Evolutionary conservation across 176 grass and related monocot genomes (phyloP).

Genomic region (Triticum timopheevii): DNA sequence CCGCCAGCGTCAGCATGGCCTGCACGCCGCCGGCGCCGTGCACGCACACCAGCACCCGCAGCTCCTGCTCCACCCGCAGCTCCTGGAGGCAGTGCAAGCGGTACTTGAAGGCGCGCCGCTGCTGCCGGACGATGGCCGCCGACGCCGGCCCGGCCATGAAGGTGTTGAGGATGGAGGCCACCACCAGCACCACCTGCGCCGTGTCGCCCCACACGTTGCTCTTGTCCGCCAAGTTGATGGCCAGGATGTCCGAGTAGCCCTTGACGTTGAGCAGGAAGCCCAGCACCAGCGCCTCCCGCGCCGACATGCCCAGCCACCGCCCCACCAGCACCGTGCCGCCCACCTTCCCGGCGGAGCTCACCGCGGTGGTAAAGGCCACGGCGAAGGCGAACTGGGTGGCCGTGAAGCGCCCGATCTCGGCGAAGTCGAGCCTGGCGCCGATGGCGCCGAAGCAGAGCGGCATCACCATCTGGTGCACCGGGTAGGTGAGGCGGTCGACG

Average conservation of each 20-base stretch:
- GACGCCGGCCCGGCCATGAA: conserved; percentile 60
- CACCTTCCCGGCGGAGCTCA: conserved; percentile 57
- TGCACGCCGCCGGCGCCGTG: conserved; percentile 32
- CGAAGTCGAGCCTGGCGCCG: conserved; percentile 49
- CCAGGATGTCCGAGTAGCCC: conserved; percentile 65
- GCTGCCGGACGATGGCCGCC: conserved; percentile 50
- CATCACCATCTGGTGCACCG: conserved; percentile 62
- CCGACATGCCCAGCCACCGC: conserved; percentile 26
- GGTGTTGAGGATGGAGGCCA: conserved; percentile 49
- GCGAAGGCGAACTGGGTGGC: neutral
- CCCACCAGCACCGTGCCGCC: conserved; percentile 42
- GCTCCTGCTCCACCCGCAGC: conserved; percentile 42
- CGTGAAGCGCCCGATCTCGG: neutral
- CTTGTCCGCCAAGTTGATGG: conserved; percentile 36
- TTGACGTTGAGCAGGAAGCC: conserved; percentile 70
- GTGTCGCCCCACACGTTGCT: conserved; percentile 36
- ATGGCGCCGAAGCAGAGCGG: conserved; percentile 59
- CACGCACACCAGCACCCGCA: conserved; percentile 58
- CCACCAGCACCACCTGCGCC: conserved; percentile 36
- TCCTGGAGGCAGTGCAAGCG: conserved; percentile 51
- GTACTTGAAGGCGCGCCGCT: conserved; percentile 37
- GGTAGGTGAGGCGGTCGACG: conserved; percentile 58
- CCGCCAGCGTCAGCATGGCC: conserved; percentile 42
- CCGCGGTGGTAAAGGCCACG: conserved; percentile 34
- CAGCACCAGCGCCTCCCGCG: conserved; percentile 49